phyloP scores from a whole-genome alignment of 257 asterid genomes.

The Przewalskia tangutica region DNA sequence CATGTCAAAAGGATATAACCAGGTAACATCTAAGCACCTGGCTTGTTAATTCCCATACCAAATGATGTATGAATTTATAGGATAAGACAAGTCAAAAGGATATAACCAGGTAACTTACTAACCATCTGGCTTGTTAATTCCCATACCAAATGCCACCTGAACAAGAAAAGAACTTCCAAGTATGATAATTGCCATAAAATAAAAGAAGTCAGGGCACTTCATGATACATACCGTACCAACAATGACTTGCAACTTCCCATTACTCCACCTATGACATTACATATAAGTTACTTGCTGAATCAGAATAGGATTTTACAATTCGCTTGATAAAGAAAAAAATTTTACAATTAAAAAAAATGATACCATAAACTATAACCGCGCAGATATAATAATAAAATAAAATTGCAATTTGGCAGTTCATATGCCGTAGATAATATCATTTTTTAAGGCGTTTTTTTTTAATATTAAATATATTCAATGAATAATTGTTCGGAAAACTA shows the following conservation, averaged over 20 bases:
- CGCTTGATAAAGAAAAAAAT: background rate
- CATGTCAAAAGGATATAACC: slow-evolving; percentile 1
- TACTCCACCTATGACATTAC: slow-evolving; percentile 73
- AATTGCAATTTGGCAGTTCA: background rate
- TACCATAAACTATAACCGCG: background rate
- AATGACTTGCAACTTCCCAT: slow-evolving; percentile 81
- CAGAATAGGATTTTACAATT: background rate
- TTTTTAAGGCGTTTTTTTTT: background rate
- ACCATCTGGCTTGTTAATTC: slow-evolving; percentile 99
- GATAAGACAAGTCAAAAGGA: background rate
- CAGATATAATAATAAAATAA: background rate
- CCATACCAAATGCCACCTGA: slow-evolving; percentile 99
- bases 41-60: slow-evolving; percentile 98
- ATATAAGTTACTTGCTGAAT: background rate
- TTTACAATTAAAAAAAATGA: background rate
- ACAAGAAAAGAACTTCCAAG: slow-evolving; percentile 2
- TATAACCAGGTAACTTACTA: slow-evolving; percentile 13
- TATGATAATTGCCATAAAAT: background rate
- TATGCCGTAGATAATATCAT: background rate
- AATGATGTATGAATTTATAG: slow-evolving; percentile 22
- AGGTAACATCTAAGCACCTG: slow-evolving; percentile 57
- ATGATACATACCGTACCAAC: slow-evolving; percentile 80
- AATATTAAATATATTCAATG: background rate
- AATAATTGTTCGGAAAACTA: background rate
- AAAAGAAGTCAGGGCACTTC: background rate